A percentile compares a stretch with the other conserved stretches of the same genome.
These are phyloP conservation scores for Scleromitrula shiraiana DNA, from an alignment of 2,329 filamentous ascomycete species.

Conservation along the genomic window DNA sequence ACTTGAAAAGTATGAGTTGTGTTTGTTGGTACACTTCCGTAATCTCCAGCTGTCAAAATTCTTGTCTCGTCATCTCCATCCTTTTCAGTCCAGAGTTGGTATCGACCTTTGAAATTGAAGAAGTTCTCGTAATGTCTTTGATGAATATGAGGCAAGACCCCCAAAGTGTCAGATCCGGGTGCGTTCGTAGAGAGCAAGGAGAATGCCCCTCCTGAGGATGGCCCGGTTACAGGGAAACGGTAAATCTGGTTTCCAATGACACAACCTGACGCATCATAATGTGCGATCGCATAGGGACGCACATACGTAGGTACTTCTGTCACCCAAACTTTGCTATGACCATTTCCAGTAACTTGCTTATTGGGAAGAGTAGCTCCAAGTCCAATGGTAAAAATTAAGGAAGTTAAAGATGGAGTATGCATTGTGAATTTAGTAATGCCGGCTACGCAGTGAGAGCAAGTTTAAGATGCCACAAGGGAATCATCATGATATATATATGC, in stretches of 20 bases:
- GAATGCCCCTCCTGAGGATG: slow-evolving; percentile 38
- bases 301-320: slow-evolving; percentile 16
- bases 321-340: slow-evolving; percentile 16
- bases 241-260: slow-evolving; percentile 32
- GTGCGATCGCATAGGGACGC: slow-evolving; percentile 21
- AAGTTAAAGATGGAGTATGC: slow-evolving; percentile 1
- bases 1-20: slow-evolving; percentile 42
- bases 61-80: slow-evolving; percentile 30
- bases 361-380: background rate
- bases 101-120: slow-evolving; percentile 32
- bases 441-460: background rate
- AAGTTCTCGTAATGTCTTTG: slow-evolving; percentile 39
- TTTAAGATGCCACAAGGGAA: background rate
- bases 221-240: slow-evolving; percentile 37
- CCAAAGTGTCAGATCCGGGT: slow-evolving; percentile 31
- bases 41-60: slow-evolving; percentile 37
- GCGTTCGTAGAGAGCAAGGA: slow-evolving; percentile 38
- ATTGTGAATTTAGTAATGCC: background rate
- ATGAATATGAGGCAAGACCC: slow-evolving; percentile 34
- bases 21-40: slow-evolving; percentile 37
- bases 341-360: background rate
- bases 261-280: slow-evolving; percentile 23
- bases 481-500: background rate
- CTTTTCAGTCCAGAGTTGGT: slow-evolving; percentile 37
- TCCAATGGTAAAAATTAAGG: background rate